phyloP scores from a whole-genome alignment of 352 stramenopile genomes.

The Halophytophthora polymorphica region DNA sequence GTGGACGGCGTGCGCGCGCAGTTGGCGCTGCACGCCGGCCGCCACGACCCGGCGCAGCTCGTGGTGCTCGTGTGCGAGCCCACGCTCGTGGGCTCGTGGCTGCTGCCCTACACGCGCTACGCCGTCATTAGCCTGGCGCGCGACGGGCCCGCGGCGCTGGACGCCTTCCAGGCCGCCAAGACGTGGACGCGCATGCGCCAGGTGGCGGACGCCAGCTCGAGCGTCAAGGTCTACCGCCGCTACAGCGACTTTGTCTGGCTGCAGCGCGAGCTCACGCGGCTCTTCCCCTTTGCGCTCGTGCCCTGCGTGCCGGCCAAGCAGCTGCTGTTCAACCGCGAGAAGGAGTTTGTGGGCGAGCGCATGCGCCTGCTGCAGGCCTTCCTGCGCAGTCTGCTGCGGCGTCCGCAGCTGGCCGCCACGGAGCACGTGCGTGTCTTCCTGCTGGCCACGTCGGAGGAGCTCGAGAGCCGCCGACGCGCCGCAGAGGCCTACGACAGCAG shows the following conservation, averaged over 20 bases:
- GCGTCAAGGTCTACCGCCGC: slow-evolving; percentile 79
- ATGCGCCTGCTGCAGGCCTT: slow-evolving; percentile 82
- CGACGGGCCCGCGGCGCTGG: slow-evolving; percentile 42
- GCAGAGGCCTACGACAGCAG: slow-evolving; percentile 34
- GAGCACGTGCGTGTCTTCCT: slow-evolving; percentile 75
- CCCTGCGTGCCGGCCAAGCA: slow-evolving; percentile 75
- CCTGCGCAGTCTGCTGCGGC: slow-evolving; percentile 66
- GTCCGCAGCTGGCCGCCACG: slow-evolving; percentile 57
- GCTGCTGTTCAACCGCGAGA: slow-evolving; percentile 82
- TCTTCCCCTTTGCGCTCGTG: slow-evolving; percentile 76
- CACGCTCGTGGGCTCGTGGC: slow-evolving; percentile 76
- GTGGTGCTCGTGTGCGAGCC: slow-evolving; percentile 81
- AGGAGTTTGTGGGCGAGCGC: slow-evolving; percentile 83
- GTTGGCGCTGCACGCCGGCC: slow-evolving; percentile 68
- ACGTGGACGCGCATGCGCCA: slow-evolving; percentile 77
- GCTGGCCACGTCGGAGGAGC: slow-evolving; percentile 76
- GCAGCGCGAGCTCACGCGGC: slow-evolving; percentile 53
- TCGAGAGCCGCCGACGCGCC: slow-evolving; percentile 63
- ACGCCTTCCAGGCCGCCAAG: slow-evolving; percentile 69
- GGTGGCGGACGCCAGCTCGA: slow-evolving; percentile 65
- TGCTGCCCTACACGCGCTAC: slow-evolving; percentile 83
- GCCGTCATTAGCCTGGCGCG: slow-evolving; percentile 76
- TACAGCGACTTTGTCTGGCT: slow-evolving; percentile 89
- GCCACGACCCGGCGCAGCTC: slow-evolving; percentile 74
- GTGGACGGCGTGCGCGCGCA: slow-evolving; percentile 75